Conservation (phyloP, 225 moss, liverwort and hornwort genomes). For the Ulota crispa region DNA sequence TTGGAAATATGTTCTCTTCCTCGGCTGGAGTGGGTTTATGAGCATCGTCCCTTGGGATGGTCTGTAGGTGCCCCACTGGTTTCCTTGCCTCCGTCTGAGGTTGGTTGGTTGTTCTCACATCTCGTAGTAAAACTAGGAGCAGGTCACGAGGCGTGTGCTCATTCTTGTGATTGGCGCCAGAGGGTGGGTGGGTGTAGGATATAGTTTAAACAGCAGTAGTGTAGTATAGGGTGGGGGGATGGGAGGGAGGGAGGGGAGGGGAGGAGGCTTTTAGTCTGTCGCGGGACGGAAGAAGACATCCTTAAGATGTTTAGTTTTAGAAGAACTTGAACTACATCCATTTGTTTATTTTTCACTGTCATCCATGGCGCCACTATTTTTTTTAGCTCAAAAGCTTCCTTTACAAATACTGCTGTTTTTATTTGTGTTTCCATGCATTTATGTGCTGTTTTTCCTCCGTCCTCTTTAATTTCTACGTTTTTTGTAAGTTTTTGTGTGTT, state of each 20-base stretch:
- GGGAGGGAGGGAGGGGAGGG: not conserved
- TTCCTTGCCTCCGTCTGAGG: slow-evolving; percentile 2
- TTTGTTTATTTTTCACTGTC: too few relatives aligned
- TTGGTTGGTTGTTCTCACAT: slow-evolving; percentile 30
- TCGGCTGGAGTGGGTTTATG: slow-evolving; percentile 26
- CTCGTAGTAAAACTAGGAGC: slow-evolving; percentile 24
- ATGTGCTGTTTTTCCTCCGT: too few relatives aligned
- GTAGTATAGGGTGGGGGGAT: not conserved
- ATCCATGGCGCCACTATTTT: too few relatives aligned
- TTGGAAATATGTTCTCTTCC: not conserved
- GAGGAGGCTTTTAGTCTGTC: too few relatives aligned
- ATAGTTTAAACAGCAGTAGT: slow-evolving; percentile 28
- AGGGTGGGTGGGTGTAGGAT: slow-evolving; percentile 46
- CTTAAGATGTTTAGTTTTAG: too few relatives aligned
- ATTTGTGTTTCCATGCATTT: too few relatives aligned
- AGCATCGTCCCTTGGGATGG: slow-evolving; percentile 6
- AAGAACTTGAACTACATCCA: too few relatives aligned
- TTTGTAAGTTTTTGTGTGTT: too few relatives aligned
- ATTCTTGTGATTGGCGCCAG: slow-evolving; percentile 31
- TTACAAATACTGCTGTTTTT: too few relatives aligned
- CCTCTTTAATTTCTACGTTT: too few relatives aligned
- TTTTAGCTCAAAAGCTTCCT: too few relatives aligned
- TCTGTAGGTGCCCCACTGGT: not conserved
- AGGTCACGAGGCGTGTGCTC: slow-evolving; percentile 23
- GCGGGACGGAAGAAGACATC: too few relatives aligned